Evolutionary conservation across 179 eudicot genomes (phyloP).

Genomic region (Amaranthus tricolor): DNA sequence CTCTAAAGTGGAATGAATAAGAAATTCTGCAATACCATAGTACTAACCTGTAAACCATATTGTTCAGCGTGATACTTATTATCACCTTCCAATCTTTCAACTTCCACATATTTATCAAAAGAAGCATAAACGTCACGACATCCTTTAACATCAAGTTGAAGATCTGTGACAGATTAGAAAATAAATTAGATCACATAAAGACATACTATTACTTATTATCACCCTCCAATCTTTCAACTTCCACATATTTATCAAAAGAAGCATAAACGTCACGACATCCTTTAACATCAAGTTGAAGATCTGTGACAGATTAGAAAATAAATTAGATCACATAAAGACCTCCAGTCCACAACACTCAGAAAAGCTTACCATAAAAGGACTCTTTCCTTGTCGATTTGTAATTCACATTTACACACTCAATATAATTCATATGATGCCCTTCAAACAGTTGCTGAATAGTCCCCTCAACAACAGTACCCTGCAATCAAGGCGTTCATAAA

Average conservation of each 20-base stretch:
- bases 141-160: constrained; percentile 95
- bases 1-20: neutral
- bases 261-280: constrained; percentile 91
- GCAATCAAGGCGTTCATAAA: constrained; percentile 24
- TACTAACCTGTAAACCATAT: constrained; percentile 73
- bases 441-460: constrained; percentile 83
- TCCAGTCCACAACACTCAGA: neutral
- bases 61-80: constrained; percentile 86
- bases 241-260: constrained; percentile 92
- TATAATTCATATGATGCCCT: constrained; percentile 94
- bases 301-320: constrained; percentile 34
- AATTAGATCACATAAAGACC: constrained; percentile 5
- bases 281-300: constrained; percentile 95
- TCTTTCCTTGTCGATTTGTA: constrained; percentile 89
- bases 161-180: constrained; percentile 45
- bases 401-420: constrained; percentile 84
- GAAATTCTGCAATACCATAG: neutral
- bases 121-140: constrained; percentile 90
- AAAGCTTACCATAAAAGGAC: constrained; percentile 66
- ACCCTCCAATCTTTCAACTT: constrained; percentile 81
- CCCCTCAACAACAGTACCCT: constrained; percentile 97
- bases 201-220: too few relatives aligned
- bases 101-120: constrained; percentile 93
- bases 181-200: constrained; percentile 12
- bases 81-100: constrained; percentile 80